Percentiles rank a stretch among this genome's conserved stretches.
These are phyloP conservation scores for Fusarium longipes DNA, from an alignment of 2,329 filamentous ascomycete species.

Conservation along the genomic window DNA sequence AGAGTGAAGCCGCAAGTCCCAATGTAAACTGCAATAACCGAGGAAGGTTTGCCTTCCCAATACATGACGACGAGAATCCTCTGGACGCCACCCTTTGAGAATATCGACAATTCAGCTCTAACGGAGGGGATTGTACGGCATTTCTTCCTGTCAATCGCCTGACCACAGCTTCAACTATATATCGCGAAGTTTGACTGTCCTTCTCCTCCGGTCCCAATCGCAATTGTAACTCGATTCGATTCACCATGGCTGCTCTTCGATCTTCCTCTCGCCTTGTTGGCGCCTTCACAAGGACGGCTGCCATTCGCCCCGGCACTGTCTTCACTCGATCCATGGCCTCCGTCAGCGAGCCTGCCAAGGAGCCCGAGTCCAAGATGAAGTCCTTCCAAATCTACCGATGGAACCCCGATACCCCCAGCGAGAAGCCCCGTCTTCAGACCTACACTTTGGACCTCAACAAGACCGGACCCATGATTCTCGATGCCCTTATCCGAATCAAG, in stretches of 20 bases:
- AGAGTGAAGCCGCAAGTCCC: conserved; percentile 19
- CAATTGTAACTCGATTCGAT: conserved; percentile 41
- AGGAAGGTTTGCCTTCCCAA: conserved; percentile 48
- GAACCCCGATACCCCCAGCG: conserved; percentile 91
- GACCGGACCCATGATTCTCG: conserved; percentile 98
- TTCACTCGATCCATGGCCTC: conserved; percentile 66
- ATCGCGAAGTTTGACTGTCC: conserved; percentile 43
- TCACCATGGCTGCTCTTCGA: conserved; percentile 70
- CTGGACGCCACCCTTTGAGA: conserved; percentile 40
- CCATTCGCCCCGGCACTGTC: conserved; percentile 55
- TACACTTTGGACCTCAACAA: conserved; percentile 98
- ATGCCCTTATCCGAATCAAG: conserved; percentile 97
- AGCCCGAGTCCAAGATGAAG: conserved; percentile 79
- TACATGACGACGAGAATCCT: conserved; percentile 46
- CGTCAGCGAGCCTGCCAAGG: conserved; percentile 68
- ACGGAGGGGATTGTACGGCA: conserved; percentile 47
- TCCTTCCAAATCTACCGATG: conserved; percentile 99
- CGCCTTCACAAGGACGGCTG: conserved; percentile 55
- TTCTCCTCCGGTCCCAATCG: conserved; percentile 43
- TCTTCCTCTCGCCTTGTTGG: conserved; percentile 66
- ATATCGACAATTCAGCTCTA: conserved; percentile 36
- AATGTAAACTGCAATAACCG: conserved; percentile 46
- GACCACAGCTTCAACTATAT: conserved; percentile 30
- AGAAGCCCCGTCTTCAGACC: conserved; percentile 95
- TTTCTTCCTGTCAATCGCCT: conserved; percentile 46